These are phyloP conservation scores for Saccharata proteae DNA, from an alignment of 2,329 filamentous ascomycete genomes.

Conservation along the genomic window DNA sequence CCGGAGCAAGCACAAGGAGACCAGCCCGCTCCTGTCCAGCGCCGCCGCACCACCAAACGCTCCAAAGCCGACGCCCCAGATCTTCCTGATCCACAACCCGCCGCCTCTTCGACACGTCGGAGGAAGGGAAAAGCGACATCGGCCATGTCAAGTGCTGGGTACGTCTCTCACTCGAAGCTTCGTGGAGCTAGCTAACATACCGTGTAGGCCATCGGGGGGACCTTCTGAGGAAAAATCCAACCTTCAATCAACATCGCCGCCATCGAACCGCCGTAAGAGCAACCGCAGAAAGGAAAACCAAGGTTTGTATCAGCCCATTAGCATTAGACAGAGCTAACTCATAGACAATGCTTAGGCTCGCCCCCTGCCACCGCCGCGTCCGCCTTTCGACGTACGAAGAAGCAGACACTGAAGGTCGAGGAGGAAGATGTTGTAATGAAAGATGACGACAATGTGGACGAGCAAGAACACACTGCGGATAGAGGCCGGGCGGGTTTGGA, in stretches of 20 bases:
- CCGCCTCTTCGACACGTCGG: conserved; percentile 33
- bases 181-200: conserved; percentile 14
- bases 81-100: conserved; percentile 25
- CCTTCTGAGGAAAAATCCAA: conserved; percentile 50
- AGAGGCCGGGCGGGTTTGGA: conserved; percentile 26
- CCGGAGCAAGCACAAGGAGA: conserved; percentile 36
- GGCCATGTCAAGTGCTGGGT: conserved; percentile 66
- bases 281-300: conserved; percentile 55
- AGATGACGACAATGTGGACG: conserved; percentile 46
- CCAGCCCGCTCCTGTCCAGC: conserved; percentile 21
- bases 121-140: conserved; percentile 49
- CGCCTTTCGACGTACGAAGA: conserved; percentile 21
- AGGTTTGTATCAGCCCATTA: conserved; percentile 27
- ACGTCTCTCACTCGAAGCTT: conserved; percentile 20
- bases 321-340: conserved; percentile 12
- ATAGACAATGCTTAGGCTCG: conserved; percentile 3
- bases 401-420: conserved; percentile 32
- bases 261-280: conserved; percentile 63
- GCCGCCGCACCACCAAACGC: conserved; percentile 31
- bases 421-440: conserved; percentile 62
- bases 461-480: conserved; percentile 22
- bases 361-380: conserved; percentile 14
- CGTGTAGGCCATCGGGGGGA: conserved; percentile 48
- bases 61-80: conserved; percentile 53
- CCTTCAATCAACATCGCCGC: conserved; percentile 41